Percentiles rank a stretch among this genome's conserved stretches.
phyloP scores from a whole-genome alignment of 345 rosid species.

The Raphanus sativus region DNA sequence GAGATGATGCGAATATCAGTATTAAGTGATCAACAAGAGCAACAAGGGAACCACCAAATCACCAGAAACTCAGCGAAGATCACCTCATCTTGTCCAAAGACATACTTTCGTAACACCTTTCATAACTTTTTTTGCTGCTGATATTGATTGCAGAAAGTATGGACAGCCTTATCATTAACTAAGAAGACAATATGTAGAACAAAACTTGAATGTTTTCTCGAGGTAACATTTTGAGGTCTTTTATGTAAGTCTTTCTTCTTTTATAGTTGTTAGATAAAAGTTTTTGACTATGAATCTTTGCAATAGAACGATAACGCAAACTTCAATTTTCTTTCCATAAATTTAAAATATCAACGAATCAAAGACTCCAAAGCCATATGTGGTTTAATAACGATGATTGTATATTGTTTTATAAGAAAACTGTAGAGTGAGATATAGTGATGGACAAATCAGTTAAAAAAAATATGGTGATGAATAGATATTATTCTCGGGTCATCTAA shows the following conservation, averaged over 20 bases:
- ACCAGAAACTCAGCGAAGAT: constrained; percentile 41
- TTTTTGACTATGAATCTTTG: too few species aligned
- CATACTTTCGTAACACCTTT: constrained; percentile 38
- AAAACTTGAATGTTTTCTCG: too few species aligned
- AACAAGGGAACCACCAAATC: constrained; percentile 9
- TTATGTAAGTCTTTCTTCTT: too few species aligned
- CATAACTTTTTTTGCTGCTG: constrained; percentile 54
- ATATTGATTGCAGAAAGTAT: constrained; percentile 39
- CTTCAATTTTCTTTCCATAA: too few species aligned
- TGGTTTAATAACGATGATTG: too few species aligned
- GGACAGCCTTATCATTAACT: neutral
- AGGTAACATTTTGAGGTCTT: too few species aligned
- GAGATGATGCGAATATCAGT: constrained; percentile 64
- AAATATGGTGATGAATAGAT: neutral
- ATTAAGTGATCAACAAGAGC: constrained; percentile 33
- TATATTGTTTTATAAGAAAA: too few species aligned
- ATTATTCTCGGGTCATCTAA: neutral
- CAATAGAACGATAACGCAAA: too few species aligned
- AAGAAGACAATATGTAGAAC: neutral
- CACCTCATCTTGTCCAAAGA: constrained; percentile 43
- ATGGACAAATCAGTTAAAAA: neutral
- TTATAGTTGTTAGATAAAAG: too few species aligned
- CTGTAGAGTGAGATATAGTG: neutral
- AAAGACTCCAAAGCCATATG: too few species aligned
- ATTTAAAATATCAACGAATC: too few species aligned